These are phyloP conservation scores for Aspergillus mulundensis DNA, from an alignment of 495 filamentous ascomycete species.

Conservation along the genomic window DNA sequence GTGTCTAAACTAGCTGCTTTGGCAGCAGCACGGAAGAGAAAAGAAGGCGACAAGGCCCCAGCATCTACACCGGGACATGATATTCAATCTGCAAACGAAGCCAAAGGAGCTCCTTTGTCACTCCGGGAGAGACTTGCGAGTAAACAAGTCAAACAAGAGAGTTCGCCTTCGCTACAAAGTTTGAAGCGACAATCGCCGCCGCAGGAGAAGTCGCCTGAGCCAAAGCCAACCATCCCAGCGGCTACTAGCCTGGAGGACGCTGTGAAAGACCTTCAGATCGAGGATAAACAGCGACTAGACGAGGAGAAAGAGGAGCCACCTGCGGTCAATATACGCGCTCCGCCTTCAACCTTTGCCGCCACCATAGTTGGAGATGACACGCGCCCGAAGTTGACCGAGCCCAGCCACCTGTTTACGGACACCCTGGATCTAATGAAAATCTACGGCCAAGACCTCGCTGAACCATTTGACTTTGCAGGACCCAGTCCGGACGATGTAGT, in stretches of 20 bases:
- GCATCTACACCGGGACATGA: conserved; percentile 14
- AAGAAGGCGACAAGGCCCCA: conserved; percentile 57
- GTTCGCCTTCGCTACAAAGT: conserved; percentile 20
- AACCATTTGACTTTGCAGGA: conserved; percentile 68
- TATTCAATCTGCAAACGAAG: conserved; percentile 21
- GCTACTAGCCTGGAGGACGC: conserved; percentile 1
- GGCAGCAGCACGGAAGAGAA: conserved; percentile 83
- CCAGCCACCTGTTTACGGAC: conserved; percentile 34
- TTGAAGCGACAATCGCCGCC: conserved; percentile 22
- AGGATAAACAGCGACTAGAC: conserved; percentile 10
- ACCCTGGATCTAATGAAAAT: conserved; percentile 51
- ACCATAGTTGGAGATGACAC: conserved; percentile 54
- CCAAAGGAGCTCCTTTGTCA: conserved; percentile 23
- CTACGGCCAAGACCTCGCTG: conserved; percentile 43
- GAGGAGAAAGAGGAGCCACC: conserved; percentile 14
- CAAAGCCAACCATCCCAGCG: conserved; percentile 4
- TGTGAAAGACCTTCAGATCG: conserved; percentile 1
- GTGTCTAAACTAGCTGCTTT: conserved; percentile 86
- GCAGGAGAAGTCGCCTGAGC: conserved; percentile 19
- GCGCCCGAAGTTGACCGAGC: conserved; percentile 32
- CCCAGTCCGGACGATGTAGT: conserved; percentile 95
- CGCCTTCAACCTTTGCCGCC: conserved; percentile 66
- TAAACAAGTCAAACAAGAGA: conserved; percentile 30
- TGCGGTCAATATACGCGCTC: conserved; percentile 30
- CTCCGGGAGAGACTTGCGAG: conserved; percentile 36